phyloP scores from a whole-genome alignment of 768 basidiomycete genomes.

The Clathrus columnatus region DNA sequence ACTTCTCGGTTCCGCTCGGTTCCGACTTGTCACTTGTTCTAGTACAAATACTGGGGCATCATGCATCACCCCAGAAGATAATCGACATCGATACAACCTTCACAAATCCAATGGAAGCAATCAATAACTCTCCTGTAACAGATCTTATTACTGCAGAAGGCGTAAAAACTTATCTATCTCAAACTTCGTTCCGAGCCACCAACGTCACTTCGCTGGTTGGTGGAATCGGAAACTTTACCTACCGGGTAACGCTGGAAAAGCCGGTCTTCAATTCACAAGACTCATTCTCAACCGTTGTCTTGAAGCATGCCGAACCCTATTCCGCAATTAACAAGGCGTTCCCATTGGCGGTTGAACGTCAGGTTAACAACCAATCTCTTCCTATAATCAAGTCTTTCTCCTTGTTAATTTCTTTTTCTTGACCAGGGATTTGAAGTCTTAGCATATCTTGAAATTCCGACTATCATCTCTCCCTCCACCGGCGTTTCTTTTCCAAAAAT shows the following conservation, averaged over 20 bases:
- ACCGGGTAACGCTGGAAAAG: slow-evolving; percentile 36
- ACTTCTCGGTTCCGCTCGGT: no score
- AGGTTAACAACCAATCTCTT: slow-evolving; percentile 29
- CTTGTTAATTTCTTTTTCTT: neutral
- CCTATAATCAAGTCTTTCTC: neutral
- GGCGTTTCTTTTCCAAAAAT: slow-evolving; percentile 41
- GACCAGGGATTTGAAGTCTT: slow-evolving; percentile 33
- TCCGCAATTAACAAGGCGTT: slow-evolving; percentile 19
- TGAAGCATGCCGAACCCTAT: slow-evolving; percentile 51
- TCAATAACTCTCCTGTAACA: neutral
- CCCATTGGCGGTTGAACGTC: slow-evolving; percentile 32
- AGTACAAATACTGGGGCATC: no score
- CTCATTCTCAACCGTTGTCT: slow-evolving; percentile 38
- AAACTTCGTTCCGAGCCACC: slow-evolving; percentile 39
- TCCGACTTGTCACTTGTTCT: no score
- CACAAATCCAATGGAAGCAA: no score
- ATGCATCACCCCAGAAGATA: no score
- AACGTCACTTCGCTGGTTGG: slow-evolving; percentile 37
- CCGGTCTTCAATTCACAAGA: slow-evolving; percentile 24
- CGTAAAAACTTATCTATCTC: slow-evolving; percentile 35
- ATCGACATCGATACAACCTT: no score
- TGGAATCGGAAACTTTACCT: slow-evolving; percentile 50
- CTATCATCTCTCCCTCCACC: slow-evolving; percentile 23
- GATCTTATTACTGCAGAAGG: slow-evolving; percentile 25
- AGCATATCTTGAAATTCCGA: slow-evolving; percentile 37